Evolutionary conservation across 768 basidiomycete genomes (phyloP).

Genomic region (Macrolepiota fuliginosa): DNA sequence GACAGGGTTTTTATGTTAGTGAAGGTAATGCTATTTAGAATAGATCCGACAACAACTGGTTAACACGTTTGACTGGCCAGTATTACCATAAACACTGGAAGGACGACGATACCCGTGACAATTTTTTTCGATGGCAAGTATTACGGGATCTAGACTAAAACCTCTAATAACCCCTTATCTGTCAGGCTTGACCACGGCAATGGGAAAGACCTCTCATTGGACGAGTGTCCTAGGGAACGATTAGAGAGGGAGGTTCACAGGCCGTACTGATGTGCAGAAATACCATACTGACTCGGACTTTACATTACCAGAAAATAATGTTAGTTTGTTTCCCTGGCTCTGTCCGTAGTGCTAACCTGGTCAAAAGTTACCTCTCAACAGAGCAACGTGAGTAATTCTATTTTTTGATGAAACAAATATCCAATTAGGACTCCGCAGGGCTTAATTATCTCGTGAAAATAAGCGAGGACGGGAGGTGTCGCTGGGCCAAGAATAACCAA

Average conservation of each 20-base stretch:
- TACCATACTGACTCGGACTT: not conserved
- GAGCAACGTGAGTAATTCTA: slow-evolving; percentile 45
- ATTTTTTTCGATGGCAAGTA: slow-evolving; percentile 61
- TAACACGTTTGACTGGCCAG: slow-evolving; percentile 23
- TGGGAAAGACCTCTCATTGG: slow-evolving; percentile 52
- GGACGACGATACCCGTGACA: slow-evolving; percentile 56
- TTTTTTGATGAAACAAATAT: not conserved
- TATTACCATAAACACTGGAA: slow-evolving; percentile 62
- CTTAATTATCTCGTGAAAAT: slow-evolving; percentile 65
- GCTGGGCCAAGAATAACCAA: slow-evolving; percentile 57
- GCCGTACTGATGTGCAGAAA: not conserved
- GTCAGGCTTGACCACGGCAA: slow-evolving; percentile 60
- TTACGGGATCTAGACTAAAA: not conserved
- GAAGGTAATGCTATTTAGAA: slow-evolving; percentile 30
- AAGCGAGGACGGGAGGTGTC: slow-evolving; percentile 48
- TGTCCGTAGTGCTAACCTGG: not conserved
- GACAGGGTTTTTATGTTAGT: slow-evolving; percentile 27
- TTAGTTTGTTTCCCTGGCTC: slow-evolving; percentile 22
- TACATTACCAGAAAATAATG: slow-evolving; percentile 38
- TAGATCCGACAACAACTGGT: not conserved
- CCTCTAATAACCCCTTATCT: not conserved
- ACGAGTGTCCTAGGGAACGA: slow-evolving; percentile 56
- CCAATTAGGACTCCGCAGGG: slow-evolving; percentile 22
- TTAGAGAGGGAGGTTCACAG: slow-evolving; percentile 55
- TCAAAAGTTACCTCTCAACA: slow-evolving; percentile 48